Conservation (phyloP, 2,329 filamentous ascomycete genomes). For the Paecilomyces formosus region DNA sequence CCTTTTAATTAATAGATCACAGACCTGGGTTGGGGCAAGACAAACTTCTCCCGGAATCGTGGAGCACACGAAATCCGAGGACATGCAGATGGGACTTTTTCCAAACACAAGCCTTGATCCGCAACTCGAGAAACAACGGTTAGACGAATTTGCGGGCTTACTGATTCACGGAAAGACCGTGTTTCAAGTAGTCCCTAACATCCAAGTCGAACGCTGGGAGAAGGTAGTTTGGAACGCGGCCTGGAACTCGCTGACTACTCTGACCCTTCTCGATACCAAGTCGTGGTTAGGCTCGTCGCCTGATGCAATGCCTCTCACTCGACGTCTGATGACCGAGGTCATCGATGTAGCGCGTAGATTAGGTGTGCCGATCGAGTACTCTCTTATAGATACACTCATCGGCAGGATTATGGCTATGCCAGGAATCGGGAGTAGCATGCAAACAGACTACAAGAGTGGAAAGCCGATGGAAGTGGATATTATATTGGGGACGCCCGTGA, state of each 20-base stretch:
- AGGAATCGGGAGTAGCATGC: constrained; percentile 39
- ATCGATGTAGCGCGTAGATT: constrained; percentile 33
- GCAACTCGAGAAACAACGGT: constrained; percentile 25
- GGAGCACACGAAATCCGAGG: constrained; percentile 45
- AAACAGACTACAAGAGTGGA: constrained; percentile 34
- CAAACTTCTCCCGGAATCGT: constrained; percentile 45
- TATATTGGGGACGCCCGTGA: constrained; percentile 25
- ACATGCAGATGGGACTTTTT: constrained; percentile 50
- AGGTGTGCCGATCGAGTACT: constrained; percentile 29
- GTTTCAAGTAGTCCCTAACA: constrained; percentile 24
- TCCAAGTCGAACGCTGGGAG: constrained; percentile 33
- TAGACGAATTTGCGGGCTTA: constrained; percentile 36
- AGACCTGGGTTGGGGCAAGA: constrained; percentile 48
- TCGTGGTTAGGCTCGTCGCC: constrained; percentile 34
- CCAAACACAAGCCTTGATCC: constrained; percentile 26
- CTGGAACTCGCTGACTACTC: constrained; percentile 36
- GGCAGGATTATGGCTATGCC: constrained; percentile 32
- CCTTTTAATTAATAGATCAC: background rate
- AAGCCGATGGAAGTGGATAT: constrained; percentile 41
- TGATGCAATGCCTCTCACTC: constrained; percentile 32
- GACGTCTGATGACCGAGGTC: constrained; percentile 36
- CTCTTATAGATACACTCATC: constrained; percentile 31
- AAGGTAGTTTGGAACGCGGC: constrained; percentile 37
- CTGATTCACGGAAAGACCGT: constrained; percentile 36
- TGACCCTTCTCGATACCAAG: constrained; percentile 37